Evolutionary conservation across 2,329 filamentous ascomycete genomes (phyloP), one percentile per base, ranked within the genome.

Genomic region (Grosmannia serpens): DNA sequence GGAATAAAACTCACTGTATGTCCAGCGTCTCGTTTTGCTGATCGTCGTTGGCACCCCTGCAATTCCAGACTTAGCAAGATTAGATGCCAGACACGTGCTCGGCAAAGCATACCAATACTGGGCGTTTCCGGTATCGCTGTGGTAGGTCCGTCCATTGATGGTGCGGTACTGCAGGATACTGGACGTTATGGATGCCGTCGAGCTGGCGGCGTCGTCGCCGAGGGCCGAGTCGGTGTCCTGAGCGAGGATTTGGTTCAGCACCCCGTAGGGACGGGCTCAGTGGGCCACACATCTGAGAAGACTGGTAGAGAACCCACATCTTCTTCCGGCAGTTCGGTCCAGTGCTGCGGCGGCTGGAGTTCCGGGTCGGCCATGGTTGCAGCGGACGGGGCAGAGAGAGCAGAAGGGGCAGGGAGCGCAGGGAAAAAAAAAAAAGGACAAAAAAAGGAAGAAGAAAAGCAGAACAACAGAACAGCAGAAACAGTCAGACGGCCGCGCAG

Each of bases 21-120:
- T 72, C 70, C 61, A 70, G 64, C 0, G 66, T 63, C 26, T 71
- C 65, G n/a, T 63, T 68, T 38, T 69, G 67, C 35, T 58, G 60
- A 31, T 67, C 67, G 55, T 72, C 70, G 33, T 71, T 71, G 8
- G 65, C 49, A 29, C 49, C 49, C 49, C 49, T 57, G 10, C 54
- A 58, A 63, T 60, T 55, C 47, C 13, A 38, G 4, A 17, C 13
- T 38, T 15, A 38, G 35, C 35, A 38, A 7, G 35, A 13, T 15
- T 15, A 38, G 15, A 27, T 20, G 17, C 9, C 38, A 27, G n/a
- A 44, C 44, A 13, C 29, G 31, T 24, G 22, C 38, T 31, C 15
- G 22, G 10, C 17, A 33, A n/a, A 13, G n/a, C 46, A 15, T 60
- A 67, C 66, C 67, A 68, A 38, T 69, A 68, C 46, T 65, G 59